Conservation (phyloP, 1,284 basidiomycete genomes). For the Puccinia hordei region DNA sequence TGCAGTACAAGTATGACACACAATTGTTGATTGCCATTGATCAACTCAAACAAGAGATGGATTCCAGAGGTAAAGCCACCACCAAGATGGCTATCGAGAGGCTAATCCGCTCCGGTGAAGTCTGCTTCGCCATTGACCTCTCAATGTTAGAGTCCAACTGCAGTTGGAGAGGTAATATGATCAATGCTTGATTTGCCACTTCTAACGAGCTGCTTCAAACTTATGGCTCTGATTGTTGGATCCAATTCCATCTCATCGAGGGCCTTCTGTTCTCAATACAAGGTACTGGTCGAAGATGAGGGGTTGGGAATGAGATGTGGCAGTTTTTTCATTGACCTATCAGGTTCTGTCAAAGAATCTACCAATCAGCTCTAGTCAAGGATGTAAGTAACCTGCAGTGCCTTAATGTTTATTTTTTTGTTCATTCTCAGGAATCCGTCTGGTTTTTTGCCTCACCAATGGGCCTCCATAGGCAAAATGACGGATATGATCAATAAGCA, state of each 20-base stretch:
- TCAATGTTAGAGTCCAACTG: not conserved
- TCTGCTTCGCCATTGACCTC: constrained; percentile 28
- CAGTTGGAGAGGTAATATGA: not conserved
- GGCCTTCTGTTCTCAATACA: not conserved
- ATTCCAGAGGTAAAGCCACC: not conserved
- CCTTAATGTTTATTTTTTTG: not conserved
- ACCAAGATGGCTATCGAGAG: not conserved
- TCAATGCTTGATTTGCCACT: not conserved
- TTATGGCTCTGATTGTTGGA: constrained; percentile 47
- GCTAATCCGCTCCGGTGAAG: constrained; percentile 4
- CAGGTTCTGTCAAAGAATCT: constrained; percentile 5
- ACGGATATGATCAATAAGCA: constrained; percentile 29
- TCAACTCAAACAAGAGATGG: not conserved
- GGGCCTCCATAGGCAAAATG: not conserved
- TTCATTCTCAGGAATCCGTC: constrained; percentile 6
- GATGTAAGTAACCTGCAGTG: constrained; percentile 5
- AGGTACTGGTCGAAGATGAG: not conserved
- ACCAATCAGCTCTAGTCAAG: constrained; percentile 36
- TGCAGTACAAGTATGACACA: constrained; percentile 1
- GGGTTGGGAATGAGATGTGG: constrained; percentile 25
- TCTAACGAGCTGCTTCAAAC: constrained; percentile 19
- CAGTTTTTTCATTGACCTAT: constrained; percentile 28
- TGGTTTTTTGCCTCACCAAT: constrained; percentile 42
- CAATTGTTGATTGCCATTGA: not conserved
- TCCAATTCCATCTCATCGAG: constrained; percentile 12